Percentiles rank a stretch among this genome's conserved stretches.
Conservation (phyloP, 495 filamentous ascomycete genomes). For the Echria macrotheca region DNA sequence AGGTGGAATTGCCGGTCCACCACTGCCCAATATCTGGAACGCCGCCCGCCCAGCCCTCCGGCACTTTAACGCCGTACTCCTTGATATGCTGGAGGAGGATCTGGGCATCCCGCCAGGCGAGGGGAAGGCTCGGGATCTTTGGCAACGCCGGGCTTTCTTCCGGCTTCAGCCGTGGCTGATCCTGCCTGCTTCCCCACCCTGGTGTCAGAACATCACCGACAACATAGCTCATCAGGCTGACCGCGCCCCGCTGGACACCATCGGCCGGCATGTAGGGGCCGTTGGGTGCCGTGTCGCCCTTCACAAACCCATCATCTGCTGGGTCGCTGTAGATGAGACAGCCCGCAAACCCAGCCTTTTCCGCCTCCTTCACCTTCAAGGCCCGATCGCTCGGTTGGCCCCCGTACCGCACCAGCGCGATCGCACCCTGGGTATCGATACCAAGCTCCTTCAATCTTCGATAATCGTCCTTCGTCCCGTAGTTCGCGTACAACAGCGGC, state of each 20-base stretch:
- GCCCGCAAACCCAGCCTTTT: constrained; percentile 74
- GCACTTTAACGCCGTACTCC: constrained; percentile 65
- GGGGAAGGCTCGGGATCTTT: constrained; percentile 80
- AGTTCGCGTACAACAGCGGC: constrained; percentile 90
- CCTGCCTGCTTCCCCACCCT: constrained; percentile 72
- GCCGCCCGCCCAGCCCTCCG: constrained; percentile 70
- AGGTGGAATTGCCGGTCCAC: constrained; percentile 77
- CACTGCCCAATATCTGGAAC: constrained; percentile 65
- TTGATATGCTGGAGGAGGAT: constrained; percentile 69
- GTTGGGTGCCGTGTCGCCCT: constrained; percentile 63
- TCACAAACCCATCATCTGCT: constrained; percentile 67
- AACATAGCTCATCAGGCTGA: constrained; percentile 76
- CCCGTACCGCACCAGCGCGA: constrained; percentile 76
- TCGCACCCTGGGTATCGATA: constrained; percentile 69
- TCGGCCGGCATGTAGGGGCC: constrained; percentile 73
- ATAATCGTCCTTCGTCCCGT: constrained; percentile 81
- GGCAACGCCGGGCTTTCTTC: constrained; percentile 68
- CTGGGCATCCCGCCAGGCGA: constrained; percentile 85
- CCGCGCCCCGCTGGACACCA: constrained; percentile 76
- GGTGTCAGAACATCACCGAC: constrained; percentile 86
- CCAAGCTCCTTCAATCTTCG: constrained; percentile 61
- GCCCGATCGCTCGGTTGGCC: constrained; percentile 66
- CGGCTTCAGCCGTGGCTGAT: constrained; percentile 56
- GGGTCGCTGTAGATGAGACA: constrained; percentile 93
- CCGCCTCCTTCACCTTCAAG: constrained; percentile 84